Evolutionary conservation across 2,329 filamentous ascomycete genomes (phyloP).

Genomic region (Fusarium aywerte): DNA sequence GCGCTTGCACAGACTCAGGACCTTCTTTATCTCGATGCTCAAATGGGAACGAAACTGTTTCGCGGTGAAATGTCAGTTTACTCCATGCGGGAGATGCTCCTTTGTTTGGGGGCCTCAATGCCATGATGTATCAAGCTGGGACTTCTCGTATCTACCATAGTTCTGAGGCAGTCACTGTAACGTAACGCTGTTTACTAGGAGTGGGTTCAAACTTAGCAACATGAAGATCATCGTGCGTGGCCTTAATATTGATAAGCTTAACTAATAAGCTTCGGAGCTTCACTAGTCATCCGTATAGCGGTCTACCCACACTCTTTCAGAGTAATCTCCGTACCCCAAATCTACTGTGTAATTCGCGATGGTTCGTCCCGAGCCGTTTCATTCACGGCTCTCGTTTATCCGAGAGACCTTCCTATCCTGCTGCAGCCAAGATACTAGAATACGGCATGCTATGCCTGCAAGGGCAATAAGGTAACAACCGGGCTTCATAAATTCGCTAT

Average conservation of each 20-base stretch:
- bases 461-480: neutral
- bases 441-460: neutral
- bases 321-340: conserved; percentile 1
- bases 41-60: neutral
- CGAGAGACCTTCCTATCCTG: conserved; percentile 30
- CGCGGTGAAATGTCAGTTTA: neutral
- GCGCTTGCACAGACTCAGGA: neutral
- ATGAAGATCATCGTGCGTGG: neutral
- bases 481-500: neutral
- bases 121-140: neutral
- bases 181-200: neutral
- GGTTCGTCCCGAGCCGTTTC: conserved; percentile 30
- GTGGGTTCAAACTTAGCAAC: neutral
- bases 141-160: neutral
- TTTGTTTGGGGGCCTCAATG: neutral
- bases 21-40: conserved; percentile 5
- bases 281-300: neutral
- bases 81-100: neutral
- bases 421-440: neutral
- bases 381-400: conserved; percentile 3
- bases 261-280: neutral
- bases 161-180: neutral
- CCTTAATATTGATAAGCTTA: conserved; percentile 22
- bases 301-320: neutral
- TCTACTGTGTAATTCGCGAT: conserved; percentile 5